A percentile compares a stretch with the other conserved stretches of the same genome.
Conservation (phyloP, 306 rosid genomes). For the Quercus parvula region DNA sequence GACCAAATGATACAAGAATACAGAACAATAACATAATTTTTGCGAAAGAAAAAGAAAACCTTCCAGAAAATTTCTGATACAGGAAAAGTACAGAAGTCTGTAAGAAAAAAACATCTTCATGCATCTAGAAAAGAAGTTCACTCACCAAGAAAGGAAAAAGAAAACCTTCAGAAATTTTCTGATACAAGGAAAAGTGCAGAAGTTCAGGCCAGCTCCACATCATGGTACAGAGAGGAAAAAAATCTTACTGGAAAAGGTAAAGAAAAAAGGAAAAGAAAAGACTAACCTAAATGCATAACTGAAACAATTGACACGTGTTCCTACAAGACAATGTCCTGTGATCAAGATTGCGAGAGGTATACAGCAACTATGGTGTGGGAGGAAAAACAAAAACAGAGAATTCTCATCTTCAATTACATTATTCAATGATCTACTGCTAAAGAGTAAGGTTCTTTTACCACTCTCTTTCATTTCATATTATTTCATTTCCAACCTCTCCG, state of each 20-base stretch:
- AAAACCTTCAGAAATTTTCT: not conserved
- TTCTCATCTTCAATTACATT: slow-evolving; percentile 1
- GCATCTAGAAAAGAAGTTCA: too few relatives aligned
- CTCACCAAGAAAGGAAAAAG: too few relatives aligned
- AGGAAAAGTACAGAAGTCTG: too few relatives aligned
- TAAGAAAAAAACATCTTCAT: too few relatives aligned
- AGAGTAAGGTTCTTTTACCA: not conserved
- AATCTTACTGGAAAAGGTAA: not conserved
- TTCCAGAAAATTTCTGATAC: too few relatives aligned
- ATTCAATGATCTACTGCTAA: slow-evolving; percentile 14
- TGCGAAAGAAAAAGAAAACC: too few relatives aligned
- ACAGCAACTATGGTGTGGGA: not conserved
- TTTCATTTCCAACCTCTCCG: not conserved
- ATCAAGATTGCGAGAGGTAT: not conserved
- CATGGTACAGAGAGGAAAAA: not conserved
- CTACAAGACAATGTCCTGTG: not conserved
- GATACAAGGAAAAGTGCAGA: not conserved
- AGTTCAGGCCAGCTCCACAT: not conserved
- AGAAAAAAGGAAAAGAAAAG: not conserved
- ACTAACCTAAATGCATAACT: not conserved
- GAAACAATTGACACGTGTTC: not conserved
- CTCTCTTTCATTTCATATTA: not conserved
- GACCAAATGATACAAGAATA: too few relatives aligned
- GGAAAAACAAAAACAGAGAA: not conserved
- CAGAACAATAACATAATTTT: too few relatives aligned